Evolutionary conservation across 2,329 filamentous ascomycete genomes (phyloP), one percentile per base, ranked within the genome.

Genomic region (Exophiala xenobiotica): DNA sequence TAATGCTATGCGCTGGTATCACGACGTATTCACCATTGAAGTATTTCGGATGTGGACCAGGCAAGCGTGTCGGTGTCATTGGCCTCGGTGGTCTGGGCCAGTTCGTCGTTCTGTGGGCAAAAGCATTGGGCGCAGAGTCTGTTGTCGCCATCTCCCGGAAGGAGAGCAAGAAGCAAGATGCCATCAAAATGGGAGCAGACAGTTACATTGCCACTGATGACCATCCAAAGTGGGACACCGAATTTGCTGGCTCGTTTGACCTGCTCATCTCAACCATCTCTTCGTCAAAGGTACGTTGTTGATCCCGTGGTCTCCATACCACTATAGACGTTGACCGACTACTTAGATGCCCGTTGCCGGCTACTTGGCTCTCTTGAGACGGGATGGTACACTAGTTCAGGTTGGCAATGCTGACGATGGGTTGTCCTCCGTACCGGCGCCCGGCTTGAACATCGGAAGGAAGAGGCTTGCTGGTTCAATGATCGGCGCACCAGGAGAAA

Each of bases 81-180:
- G 87, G 87, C 5, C 74, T 91, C 9, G 87, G 87, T 5, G 87
- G 87, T 12, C 69, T 90, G 0, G 87, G 87, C 0, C 87, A 92
- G 65, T 82, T 90, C 57, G 88, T 80, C 0, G 66, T 92, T 11
- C 74, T 88, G 53, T 90, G 81, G 67, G 83, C 87, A 0, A 82
- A 79, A 60, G 87, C 87, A 0, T 71, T 92, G 1, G 84, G 83
- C 7, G 84, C 83, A 20, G 82, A 88, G 40, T 77, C 78, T 5
- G 74, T 82, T 2, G 73, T 79, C 7, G 80, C 74, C 2, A 81
- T 83, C 53, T 81, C 77, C 7, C 71, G 79, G 1, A 74, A 68
- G 1, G 66, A 65, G 1, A 68, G 67, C 49, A 83, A 83, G 68
- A 71, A 67, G 33, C 64, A 66, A 1, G 79, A 83, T 65, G 78